Evolutionary conservation across 2,329 filamentous ascomycete genomes (phyloP).

Genomic region (Alternaria sp.): DNA sequence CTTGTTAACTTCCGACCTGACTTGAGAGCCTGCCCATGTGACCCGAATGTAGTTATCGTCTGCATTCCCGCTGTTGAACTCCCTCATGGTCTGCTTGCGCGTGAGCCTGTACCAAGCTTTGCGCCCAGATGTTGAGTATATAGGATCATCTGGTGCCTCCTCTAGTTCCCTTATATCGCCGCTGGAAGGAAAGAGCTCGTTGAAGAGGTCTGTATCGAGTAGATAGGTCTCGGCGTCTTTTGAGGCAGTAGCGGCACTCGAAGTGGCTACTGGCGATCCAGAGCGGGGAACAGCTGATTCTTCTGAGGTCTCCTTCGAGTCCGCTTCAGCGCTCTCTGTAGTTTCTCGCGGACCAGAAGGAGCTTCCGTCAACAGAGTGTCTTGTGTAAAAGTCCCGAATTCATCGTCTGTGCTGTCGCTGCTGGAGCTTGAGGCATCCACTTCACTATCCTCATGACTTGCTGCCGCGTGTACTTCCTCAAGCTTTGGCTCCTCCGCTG

Average conservation of each 20-base stretch:
- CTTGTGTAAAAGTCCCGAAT: constrained; percentile 7
- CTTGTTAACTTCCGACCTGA: constrained; percentile 44
- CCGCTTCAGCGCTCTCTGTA: not conserved
- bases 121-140: constrained; percentile 42
- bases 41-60: constrained; percentile 48
- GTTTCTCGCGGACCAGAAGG: not conserved
- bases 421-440: not conserved
- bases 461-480: not conserved
- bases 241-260: not conserved
- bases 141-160: constrained; percentile 36
- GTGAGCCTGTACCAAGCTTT: constrained; percentile 51
- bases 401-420: constrained; percentile 7
- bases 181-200: constrained; percentile 33
- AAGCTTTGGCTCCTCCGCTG: not conserved
- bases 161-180: constrained; percentile 9
- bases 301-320: not conserved
- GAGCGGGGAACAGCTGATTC: not conserved
- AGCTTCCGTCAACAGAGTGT: constrained; percentile 4
- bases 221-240: not conserved
- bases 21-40: constrained; percentile 43
- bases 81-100: constrained; percentile 47
- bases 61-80: constrained; percentile 43
- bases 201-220: constrained; percentile 30
- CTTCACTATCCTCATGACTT: not conserved
- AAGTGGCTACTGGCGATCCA: not conserved